Conservation (phyloP, 768 basidiomycete species). For the Xanthoconium purpureum region DNA sequence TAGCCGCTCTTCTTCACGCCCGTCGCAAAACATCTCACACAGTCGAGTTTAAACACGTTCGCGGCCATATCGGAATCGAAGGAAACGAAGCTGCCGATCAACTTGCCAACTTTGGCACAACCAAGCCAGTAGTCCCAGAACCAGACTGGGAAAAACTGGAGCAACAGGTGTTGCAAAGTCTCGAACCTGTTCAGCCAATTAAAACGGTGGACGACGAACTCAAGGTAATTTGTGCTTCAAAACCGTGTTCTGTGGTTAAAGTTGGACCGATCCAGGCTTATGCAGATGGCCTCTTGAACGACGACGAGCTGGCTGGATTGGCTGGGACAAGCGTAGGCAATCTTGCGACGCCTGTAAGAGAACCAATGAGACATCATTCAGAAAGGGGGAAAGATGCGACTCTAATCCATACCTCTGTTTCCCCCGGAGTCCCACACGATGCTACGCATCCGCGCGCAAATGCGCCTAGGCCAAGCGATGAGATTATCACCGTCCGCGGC, state of each 20-base stretch:
- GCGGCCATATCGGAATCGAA: slow-evolving; percentile 69
- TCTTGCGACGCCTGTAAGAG: background rate
- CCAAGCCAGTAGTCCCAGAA: slow-evolving; percentile 41
- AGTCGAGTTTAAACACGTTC: slow-evolving; percentile 68
- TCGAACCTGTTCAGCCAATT: slow-evolving; percentile 6
- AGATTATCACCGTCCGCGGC: background rate
- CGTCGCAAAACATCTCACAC: slow-evolving; percentile 51
- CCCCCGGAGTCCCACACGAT: background rate
- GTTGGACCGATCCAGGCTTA: slow-evolving; percentile 23
- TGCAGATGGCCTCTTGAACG: slow-evolving; percentile 36
- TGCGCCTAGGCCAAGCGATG: background rate
- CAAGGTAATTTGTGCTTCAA: slow-evolving; percentile 18
- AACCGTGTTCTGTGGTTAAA: slow-evolving; percentile 5
- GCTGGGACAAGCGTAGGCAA: background rate
- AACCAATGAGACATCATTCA: background rate
- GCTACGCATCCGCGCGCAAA: background rate
- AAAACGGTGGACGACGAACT: slow-evolving; percentile 5
- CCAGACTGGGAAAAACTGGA: slow-evolving; percentile 53
- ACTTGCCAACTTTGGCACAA: slow-evolving; percentile 61
- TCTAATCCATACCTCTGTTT: background rate
- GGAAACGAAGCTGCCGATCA: slow-evolving; percentile 89
- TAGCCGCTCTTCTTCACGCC: slow-evolving; percentile 56
- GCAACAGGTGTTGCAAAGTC: slow-evolving; percentile 6
- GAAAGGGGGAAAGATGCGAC: background rate
- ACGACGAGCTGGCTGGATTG: slow-evolving; percentile 32